Percentiles rank a stretch among this genome's conserved stretches.
Evolutionary conservation across 129 eudicot genomes (phyloP).

Genomic region (Chrysanthemum lavandulifolium): DNA sequence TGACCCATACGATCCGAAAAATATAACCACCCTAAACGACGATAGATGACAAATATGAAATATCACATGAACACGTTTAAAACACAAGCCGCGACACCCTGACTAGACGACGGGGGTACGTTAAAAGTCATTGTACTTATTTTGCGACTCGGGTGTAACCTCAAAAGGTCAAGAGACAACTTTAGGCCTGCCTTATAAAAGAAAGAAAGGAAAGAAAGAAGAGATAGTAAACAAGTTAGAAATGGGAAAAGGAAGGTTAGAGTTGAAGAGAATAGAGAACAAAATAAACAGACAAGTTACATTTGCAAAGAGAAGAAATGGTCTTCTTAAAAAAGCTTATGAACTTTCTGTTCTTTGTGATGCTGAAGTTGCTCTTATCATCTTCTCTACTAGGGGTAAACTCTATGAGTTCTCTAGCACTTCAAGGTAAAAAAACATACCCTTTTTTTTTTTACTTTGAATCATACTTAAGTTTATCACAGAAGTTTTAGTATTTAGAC

Average conservation of each 20-base stretch:
- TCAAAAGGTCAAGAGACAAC: slow-evolving; percentile 11
- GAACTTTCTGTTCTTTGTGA: slow-evolving; percentile 50
- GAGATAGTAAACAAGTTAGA: slow-evolving; percentile 5
- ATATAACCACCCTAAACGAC: too few relatives aligned
- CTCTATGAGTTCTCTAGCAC: slow-evolving; percentile 50
- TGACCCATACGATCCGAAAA: too few relatives aligned
- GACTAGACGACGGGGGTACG: too few relatives aligned
- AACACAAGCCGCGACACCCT: too few relatives aligned
- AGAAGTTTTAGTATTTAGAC: too few relatives aligned
- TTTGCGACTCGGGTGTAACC: neutral
- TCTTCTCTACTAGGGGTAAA: slow-evolving; percentile 49
- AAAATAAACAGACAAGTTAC: slow-evolving; percentile 48
- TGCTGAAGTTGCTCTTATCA: slow-evolving; percentile 50
- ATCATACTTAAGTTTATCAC: neutral
- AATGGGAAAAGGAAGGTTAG: slow-evolving; percentile 48
- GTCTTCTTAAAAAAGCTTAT: slow-evolving; percentile 46
- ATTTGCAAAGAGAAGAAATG: slow-evolving; percentile 48
- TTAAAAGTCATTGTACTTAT: neutral
- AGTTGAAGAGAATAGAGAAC: slow-evolving; percentile 50
- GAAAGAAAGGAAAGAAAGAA: slow-evolving; percentile 4
- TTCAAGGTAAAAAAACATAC: slow-evolving; percentile 22
- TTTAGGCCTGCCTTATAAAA: slow-evolving; percentile 26
- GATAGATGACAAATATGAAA: too few relatives aligned
- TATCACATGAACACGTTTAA: too few relatives aligned
- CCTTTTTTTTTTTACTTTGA: neutral